Conservation (phyloP, 2,329 filamentous ascomycete species). For the Colletotrichum plurivorum region DNA sequence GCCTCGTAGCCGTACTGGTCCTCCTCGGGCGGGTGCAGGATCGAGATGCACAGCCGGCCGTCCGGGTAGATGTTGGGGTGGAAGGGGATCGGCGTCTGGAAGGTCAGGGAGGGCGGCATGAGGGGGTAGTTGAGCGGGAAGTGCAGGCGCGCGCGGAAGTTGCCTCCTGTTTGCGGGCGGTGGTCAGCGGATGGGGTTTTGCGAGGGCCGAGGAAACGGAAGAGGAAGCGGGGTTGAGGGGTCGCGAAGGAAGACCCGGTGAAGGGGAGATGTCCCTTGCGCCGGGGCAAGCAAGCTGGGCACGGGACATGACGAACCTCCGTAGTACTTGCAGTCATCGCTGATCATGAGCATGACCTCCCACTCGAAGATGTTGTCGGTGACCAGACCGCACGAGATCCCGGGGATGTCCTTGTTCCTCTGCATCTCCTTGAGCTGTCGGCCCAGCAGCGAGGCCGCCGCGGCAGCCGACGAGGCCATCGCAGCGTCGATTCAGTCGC, state of each 20-base stretch:
- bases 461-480: slow-evolving; percentile 65
- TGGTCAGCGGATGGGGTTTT: not conserved
- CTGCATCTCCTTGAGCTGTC: slow-evolving; percentile 96
- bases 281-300: too few relatives aligned
- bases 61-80: slow-evolving; percentile 94
- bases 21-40: slow-evolving; percentile 94
- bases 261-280: too few relatives aligned
- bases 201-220: not conserved
- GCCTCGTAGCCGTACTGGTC: slow-evolving; percentile 95
- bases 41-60: slow-evolving; percentile 95
- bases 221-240: not conserved
- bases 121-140: slow-evolving; percentile 92
- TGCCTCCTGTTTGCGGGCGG: slow-evolving; percentile 74
- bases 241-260: too few relatives aligned
- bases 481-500: not conserved
- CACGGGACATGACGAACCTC: slow-evolving; percentile 70
- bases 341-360: slow-evolving; percentile 99
- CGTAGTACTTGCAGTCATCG: slow-evolving; percentile 94
- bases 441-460: slow-evolving; percentile 80
- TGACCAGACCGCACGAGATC: slow-evolving; percentile 91
- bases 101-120: slow-evolving; percentile 89
- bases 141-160: slow-evolving; percentile 87
- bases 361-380: slow-evolving; percentile 96
- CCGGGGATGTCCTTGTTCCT: slow-evolving; percentile 91
- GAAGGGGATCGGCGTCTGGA: slow-evolving; percentile 86